phyloP scores from a whole-genome alignment of 2,329 filamentous ascomycete species.

The Pseudofabraea citricarpa region DNA sequence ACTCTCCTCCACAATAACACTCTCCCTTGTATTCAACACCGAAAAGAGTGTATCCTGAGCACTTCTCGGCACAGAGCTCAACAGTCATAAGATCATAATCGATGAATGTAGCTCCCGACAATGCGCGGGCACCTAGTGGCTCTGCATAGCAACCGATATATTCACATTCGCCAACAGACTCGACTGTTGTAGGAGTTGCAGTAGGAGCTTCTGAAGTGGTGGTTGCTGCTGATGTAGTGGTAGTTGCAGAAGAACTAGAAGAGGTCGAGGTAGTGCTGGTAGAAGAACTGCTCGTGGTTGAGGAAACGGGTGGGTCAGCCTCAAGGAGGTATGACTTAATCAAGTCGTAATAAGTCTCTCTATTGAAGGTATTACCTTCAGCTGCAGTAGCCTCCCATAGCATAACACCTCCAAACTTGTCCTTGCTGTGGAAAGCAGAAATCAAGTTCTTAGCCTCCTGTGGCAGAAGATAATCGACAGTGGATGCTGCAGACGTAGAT shows the following conservation, averaged over 20 bases:
- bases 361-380: slow-evolving; percentile 11
- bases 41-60: slow-evolving; percentile 27
- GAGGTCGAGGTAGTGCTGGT: neutral
- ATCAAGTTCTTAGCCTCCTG: slow-evolving; percentile 20
- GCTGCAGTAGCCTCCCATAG: slow-evolving; percentile 25
- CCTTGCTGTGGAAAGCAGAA: slow-evolving; percentile 10
- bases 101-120: slow-evolving; percentile 12
- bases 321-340: slow-evolving; percentile 16
- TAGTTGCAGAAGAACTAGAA: slow-evolving; percentile 1
- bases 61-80: slow-evolving; percentile 25
- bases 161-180: slow-evolving; percentile 16
- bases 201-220: slow-evolving; percentile 8
- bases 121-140: slow-evolving; percentile 11
- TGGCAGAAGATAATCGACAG: slow-evolving; percentile 17
- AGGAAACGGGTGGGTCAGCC: neutral
- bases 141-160: slow-evolving; percentile 22
- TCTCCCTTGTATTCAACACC: slow-evolving; percentile 35
- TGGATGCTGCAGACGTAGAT: slow-evolving; percentile 6
- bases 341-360: slow-evolving; percentile 10
- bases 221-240: slow-evolving; percentile 9
- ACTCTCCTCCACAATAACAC: slow-evolving; percentile 20
- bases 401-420: slow-evolving; percentile 29
- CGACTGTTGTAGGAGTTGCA: slow-evolving; percentile 12
- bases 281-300: slow-evolving; percentile 2
- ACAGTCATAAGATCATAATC: slow-evolving; percentile 26